Base-by-base conservation (phyloP, 2,329 filamentous ascomycete species). In the Exophiala spinifera region DNA sequence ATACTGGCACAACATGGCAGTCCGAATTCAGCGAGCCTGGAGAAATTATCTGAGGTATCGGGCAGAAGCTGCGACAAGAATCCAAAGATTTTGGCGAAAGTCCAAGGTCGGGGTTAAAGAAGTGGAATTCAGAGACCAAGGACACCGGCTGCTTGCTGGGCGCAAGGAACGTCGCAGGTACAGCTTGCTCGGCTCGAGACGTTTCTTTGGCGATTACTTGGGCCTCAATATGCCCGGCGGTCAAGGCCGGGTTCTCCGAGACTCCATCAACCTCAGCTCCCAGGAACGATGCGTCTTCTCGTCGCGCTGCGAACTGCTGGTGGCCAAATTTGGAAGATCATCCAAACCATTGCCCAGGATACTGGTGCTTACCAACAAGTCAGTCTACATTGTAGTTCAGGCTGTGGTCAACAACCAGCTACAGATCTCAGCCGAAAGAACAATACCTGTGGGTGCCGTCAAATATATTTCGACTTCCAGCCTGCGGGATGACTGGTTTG, bases 1-100 rank as follows among this genome's bases (percentile, higher is more conserved):
- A 53, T 99, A 97, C 73, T 97, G 92, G 92, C 92, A 97, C 73
- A 99, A 97, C 74, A 97, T 99, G 94, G 94, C 94, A 3, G 95
- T 92, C 56, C 85, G 94, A 55, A 97, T 99, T 56, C 94, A 99
- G 74, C 84, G 94, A 63, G 94, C 95, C 67, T 99, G 94, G 94
- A 84, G 94, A 65, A 95, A 95, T 49, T 97, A 96, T 67, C 80
- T 97, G 37, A 86, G 92, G 4, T 97, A 97, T 72, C 84, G 94
- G 42, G 87, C 85, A 21, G 94, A 99, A 72, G 94, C 89, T 55
- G 94, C 94, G 5, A 96, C 87, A 13, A 84, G 94, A 31, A 97
- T 99, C 62, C 94, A 97, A 70, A 83, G 90, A 39, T 91, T 96
- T 76, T 99, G 91, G 91, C 83, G 92, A 65, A 91, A 94, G 74